Base-by-base conservation (phyloP, 2,329 filamentous ascomycete species). In the Aspergillus transmontanensis region DNA sequence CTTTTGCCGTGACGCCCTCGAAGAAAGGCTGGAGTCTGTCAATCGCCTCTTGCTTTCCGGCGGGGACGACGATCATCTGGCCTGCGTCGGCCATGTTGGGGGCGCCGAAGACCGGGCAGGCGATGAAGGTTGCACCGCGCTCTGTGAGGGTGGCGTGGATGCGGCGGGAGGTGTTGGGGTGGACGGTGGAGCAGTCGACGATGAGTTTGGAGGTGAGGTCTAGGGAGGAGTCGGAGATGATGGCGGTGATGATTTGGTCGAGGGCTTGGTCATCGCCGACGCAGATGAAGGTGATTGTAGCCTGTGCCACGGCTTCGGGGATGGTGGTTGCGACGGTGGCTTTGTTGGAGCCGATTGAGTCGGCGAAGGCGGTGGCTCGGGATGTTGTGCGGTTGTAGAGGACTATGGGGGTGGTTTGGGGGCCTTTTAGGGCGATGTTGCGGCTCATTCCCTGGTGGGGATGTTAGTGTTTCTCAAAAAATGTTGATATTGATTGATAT, bases 151-250 rank as follows among this genome's bases (percentile, higher is more conserved):
- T 30, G 78, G 81, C 82, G 30, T 89, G 89, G 3, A 92, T 78
- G 30, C 82, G 83, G 64, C 91, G 86, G 1, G 91, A 91, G 4
- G 91, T 93, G 60, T 94, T 90, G 0, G 94, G 93, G 76, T 95
- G 91, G 41, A 97, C 87, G 30, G 93, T 97, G 4, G 92, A 95
- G 83, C 90, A 94, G 74, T 97, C 93, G 36, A 96, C 85, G 68
- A 97, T 89, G 19, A 95, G 81, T 80, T 96, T 97, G 65, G 87
- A 88, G 32, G 83, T 83, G 21, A 91, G 79, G 62, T 87, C 80
- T 21, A 79, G 73, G 55, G 85, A 71, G 6, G 65, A 16, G 26
- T 71, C 66, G 3, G 68, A 50, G 4, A 92, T 79, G 34, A 90
- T 85, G 3, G 83, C 75, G 48, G 83, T 77, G 64, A 92, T 84